Percentiles rank a stretch among this genome's conserved stretches.
Conservation (phyloP, 768 basidiomycete genomes). For the Cyclocybe aegerita region DNA sequence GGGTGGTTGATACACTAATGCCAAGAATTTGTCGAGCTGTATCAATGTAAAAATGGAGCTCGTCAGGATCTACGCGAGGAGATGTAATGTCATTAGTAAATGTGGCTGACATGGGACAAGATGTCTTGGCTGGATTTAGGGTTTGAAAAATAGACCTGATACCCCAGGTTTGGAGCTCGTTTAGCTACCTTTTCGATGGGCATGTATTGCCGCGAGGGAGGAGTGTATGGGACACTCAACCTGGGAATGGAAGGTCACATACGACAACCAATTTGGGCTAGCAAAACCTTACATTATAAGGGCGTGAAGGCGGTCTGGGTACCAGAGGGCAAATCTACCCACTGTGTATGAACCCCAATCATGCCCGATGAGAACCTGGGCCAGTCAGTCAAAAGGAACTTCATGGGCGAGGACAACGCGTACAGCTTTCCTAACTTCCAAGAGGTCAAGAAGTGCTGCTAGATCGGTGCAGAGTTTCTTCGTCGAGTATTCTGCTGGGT, state of each 20-base stretch:
- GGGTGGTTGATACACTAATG: constrained; percentile 25
- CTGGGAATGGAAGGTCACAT: constrained; percentile 30
- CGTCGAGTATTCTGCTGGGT: constrained; percentile 54
- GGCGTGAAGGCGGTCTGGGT: constrained; percentile 60
- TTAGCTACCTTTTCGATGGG: constrained; percentile 52
- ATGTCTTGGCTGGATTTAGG: constrained; percentile 52
- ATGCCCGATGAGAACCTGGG: constrained; percentile 68
- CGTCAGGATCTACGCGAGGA: background rate
- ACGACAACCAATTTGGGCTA: background rate
- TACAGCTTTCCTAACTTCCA: constrained; percentile 55
- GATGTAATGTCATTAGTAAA: background rate
- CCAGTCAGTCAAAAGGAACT: background rate
- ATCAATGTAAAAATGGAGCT: too few species aligned
- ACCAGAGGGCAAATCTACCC: constrained; percentile 69
- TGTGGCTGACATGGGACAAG: constrained; percentile 49
- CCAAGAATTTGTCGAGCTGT: constrained; percentile 40
- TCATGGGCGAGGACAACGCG: constrained; percentile 20
- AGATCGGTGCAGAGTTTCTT: constrained; percentile 63
- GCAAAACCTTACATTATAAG: constrained; percentile 53
- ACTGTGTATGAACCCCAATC: constrained; percentile 77
- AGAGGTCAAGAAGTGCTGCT: constrained; percentile 58
- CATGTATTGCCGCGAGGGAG: constrained; percentile 50
- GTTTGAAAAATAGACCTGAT: constrained; percentile 67
- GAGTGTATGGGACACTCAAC: constrained; percentile 65
- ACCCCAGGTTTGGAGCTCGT: constrained; percentile 57